phyloP scores from a whole-genome alignment of 163 green algal genomes.

The Coccomyxa subellipsoidea region DNA sequence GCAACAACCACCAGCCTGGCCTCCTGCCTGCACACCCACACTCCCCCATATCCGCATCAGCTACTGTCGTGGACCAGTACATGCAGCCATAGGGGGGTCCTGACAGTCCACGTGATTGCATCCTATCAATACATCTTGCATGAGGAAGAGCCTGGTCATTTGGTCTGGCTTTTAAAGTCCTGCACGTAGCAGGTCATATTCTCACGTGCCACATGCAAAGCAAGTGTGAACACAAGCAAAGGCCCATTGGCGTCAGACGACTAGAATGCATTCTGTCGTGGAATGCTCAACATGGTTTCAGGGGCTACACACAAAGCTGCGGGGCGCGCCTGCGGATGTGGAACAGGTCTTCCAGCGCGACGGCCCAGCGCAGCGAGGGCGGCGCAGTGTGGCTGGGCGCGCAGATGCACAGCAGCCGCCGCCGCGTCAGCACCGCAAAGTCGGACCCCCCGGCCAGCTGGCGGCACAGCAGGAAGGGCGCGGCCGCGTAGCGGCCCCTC shows the following conservation, averaged over 20 bases:
- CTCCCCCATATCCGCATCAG: neutral
- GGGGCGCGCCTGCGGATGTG: slow-evolving; percentile 10
- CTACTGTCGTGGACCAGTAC: neutral
- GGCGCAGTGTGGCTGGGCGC: neutral
- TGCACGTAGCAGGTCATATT: neutral
- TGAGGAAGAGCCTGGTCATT: neutral
- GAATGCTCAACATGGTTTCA: too few species aligned
- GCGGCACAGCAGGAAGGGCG: slow-evolving; percentile 19
- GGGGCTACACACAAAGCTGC: neutral
- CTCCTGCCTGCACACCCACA: neutral
- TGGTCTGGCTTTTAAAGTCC: neutral
- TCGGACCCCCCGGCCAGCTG: slow-evolving; percentile 4
- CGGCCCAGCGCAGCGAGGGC: slow-evolving; percentile 17
- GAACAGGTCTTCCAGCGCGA: slow-evolving; percentile 19
- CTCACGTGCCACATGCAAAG: neutral
- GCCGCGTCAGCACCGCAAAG: slow-evolving; percentile 13
- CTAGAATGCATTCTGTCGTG: too few species aligned
- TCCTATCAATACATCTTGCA: neutral
- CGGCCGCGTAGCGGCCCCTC: neutral
- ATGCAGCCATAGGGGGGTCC: neutral
- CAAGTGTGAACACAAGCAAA: too few species aligned
- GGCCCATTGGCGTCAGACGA: too few species aligned
- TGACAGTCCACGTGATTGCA: neutral
- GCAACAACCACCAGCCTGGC: neutral
- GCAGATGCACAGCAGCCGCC: slow-evolving; percentile 16